A percentile compares a stretch with the other conserved stretches of the same genome.
These are phyloP conservation scores for Bipolaris victoriae DNA, from an alignment of 2,329 filamentous ascomycete genomes.

Conservation along the genomic window DNA sequence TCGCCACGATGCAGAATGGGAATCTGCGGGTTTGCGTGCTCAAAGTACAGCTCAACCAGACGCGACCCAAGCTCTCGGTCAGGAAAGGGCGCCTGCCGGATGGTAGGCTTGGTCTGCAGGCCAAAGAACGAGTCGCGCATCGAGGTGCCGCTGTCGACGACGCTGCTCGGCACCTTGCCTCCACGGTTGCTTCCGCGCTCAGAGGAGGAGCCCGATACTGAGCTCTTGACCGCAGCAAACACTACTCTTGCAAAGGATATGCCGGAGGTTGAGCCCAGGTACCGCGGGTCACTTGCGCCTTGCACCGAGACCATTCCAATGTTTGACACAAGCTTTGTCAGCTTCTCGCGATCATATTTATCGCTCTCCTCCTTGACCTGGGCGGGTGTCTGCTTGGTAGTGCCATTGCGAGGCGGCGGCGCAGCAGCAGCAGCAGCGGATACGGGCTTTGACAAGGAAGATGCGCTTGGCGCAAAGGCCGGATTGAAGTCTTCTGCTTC, in stretches of 20 bases:
- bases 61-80: constrained; percentile 73
- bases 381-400: constrained; percentile 21
- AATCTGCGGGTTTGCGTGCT: constrained; percentile 95
- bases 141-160: constrained; percentile 69
- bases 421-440: constrained; percentile 6
- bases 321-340: constrained; percentile 71
- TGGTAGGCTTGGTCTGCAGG: constrained; percentile 87
- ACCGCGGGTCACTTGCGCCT: constrained; percentile 77
- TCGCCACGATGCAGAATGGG: constrained; percentile 88
- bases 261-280: constrained; percentile 83
- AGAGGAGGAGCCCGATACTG: constrained; percentile 61
- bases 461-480: constrained; percentile 47
- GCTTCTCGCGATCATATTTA: constrained; percentile 64
- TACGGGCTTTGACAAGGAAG: constrained; percentile 14
- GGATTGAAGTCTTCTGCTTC: constrained; percentile 68
- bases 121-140: constrained; percentile 98
- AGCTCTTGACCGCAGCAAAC: constrained; percentile 88
- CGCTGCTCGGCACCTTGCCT: constrained; percentile 57
- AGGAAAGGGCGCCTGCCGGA: constrained; percentile 84
- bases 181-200: constrained; percentile 69
- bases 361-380: constrained; percentile 50
- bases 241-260: constrained; percentile 95
- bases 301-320: constrained; percentile 79
- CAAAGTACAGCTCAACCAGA: constrained; percentile 85
- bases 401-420: constrained; percentile 33